Evolutionary conservation across 129 eudicot genomes (phyloP), one percentile per base, ranked within the genome.

Genomic region (Ambrosia trifida): DNA sequence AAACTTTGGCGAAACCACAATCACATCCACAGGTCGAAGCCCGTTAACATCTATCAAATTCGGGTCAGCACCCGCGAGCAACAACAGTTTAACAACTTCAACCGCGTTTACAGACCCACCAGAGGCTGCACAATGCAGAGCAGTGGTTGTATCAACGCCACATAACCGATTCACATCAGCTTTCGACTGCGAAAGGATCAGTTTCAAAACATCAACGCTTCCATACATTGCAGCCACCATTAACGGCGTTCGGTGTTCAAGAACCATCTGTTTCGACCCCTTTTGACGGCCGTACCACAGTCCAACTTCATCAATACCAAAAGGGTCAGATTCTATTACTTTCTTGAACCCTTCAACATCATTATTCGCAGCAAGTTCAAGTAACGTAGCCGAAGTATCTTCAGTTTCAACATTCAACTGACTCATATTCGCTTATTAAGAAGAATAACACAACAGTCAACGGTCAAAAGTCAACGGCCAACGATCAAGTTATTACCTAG

Each of bases 221-320:
- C 85, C 85, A 51, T 76, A 81, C 18, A 66, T 71, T 40, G 85
- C 79, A 46, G 82, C 82, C 70, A 81, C 72, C 82, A 81, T 81
- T 46, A 81, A 72, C 3, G 85, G 82, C 33, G 85, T 81, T 52
- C 68, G 73, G 20, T 66, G 72, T 62, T 76, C 72, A 35, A 81
- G 43, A 49, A 77, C 51, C 85, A 81, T 81, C 7, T 59, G 56
- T 17, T 74, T 81, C 12, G 79, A 66, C 72, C 64, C 61, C 41
- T 60, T 66, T 44, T 81, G 66, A 14, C 69, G 79, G 8, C 72
- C 72, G 17, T 77, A 81, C 85, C 85, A 81, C 16, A 66, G 33
- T 33, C 82, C 82, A 59, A 52, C 66, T 44, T 77, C 79, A 51
- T 65, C 50, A 9, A 77, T 33, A 18, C 49, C 64, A 28, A 35